Conservation (phyloP, 805 yeast genomes). For the Cyberlindnera sargentensis region DNA sequence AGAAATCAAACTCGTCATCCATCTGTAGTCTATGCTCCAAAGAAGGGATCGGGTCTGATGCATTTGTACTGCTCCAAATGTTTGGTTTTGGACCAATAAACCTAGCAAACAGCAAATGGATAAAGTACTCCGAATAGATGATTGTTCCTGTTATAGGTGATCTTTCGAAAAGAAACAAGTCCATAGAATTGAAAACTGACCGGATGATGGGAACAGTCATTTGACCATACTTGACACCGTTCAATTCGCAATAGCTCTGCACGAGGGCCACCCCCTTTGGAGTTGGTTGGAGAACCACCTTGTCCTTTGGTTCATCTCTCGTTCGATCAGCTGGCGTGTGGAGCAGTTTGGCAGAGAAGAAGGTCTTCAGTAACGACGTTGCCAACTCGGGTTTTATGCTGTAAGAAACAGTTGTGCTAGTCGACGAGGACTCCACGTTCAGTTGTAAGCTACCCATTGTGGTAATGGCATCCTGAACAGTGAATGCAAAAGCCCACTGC, state of each 20-base stretch:
- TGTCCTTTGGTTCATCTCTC: conserved; percentile 35
- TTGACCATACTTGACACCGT: conserved; percentile 38
- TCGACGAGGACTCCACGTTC: conserved; percentile 39
- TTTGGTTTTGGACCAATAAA: conserved; percentile 65
- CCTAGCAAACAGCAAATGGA: conserved; percentile 54
- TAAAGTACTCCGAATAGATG: conserved; percentile 53
- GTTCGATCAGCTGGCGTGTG: conserved; percentile 78
- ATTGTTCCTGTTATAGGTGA: conserved; percentile 49
- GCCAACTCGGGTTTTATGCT: conserved; percentile 46
- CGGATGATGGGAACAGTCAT: conserved; percentile 39
- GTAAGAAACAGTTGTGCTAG: conserved; percentile 50
- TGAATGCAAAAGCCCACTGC: conserved; percentile 46
- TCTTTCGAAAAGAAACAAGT: conserved; percentile 61
- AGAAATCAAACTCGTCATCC: conserved; percentile 29
- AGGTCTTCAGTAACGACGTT: conserved; percentile 36
- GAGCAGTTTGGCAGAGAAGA: conserved; percentile 54
- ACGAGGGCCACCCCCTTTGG: conserved; percentile 82
- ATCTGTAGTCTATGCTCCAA: conserved; percentile 27
- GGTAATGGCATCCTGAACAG: conserved; percentile 41
- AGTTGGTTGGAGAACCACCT: conserved; percentile 65
- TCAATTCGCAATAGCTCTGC: conserved; percentile 47
- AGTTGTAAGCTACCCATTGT: conserved; percentile 44
- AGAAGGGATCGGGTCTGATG: conserved; percentile 42
- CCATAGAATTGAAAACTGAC: conserved; percentile 65
- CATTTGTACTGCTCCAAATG: conserved; percentile 54